These are phyloP conservation scores for Fusarium nanum DNA, from an alignment of 2,329 filamentous ascomycete genomes.

Conservation along the genomic window DNA sequence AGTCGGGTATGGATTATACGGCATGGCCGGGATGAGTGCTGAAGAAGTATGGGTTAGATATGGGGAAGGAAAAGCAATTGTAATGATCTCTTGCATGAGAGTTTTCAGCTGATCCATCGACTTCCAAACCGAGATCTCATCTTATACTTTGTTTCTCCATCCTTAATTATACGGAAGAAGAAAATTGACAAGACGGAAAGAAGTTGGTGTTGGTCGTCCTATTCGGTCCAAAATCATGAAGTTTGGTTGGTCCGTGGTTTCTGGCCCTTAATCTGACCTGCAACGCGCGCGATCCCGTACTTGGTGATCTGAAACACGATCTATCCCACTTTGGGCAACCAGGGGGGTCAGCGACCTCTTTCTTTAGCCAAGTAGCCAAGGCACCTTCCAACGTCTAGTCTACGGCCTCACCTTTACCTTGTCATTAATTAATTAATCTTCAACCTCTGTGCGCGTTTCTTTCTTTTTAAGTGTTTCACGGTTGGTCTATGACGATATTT, in stretches of 20 bases:
- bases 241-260: conserved; percentile 25
- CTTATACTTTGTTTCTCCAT: not conserved
- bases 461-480: conserved; percentile 34
- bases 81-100: conserved; percentile 3
- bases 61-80: conserved; percentile 12
- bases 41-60: not conserved
- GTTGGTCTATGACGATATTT: not conserved
- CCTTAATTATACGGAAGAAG: not conserved
- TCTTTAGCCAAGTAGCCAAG: not conserved
- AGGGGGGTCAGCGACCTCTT: not conserved
- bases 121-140: not conserved
- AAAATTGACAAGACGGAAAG: not conserved
- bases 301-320: conserved; percentile 26
- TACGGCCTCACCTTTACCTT: conserved; percentile 17
- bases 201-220: not conserved
- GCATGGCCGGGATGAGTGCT: conserved; percentile 20
- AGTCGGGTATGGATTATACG: not conserved
- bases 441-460: conserved; percentile 21
- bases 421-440: conserved; percentile 14
- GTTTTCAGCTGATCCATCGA: not conserved
- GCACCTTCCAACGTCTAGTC: conserved; percentile 29
- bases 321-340: conserved; percentile 15
- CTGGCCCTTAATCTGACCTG: conserved; percentile 34
- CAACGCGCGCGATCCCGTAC: conserved; percentile 31
- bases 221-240: conserved; percentile 5